Percentiles rank a stretch among this genome's conserved stretches.
Conservation (phyloP, 2,329 filamentous ascomycete genomes). For the Pseudogymnoascus sp. region DNA sequence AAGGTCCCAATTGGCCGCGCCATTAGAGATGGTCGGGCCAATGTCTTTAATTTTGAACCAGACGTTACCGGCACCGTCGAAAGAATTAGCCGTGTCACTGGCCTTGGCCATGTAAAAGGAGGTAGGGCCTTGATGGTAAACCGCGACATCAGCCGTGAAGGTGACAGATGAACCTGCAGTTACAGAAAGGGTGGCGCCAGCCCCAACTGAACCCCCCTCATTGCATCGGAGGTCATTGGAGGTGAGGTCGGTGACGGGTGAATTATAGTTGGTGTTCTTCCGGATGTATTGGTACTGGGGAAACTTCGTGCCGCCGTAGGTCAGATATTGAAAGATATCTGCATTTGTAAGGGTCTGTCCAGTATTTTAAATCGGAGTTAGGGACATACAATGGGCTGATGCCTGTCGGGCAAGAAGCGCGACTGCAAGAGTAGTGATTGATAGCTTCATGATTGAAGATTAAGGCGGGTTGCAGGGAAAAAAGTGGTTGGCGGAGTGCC, state of each 20-base stretch:
- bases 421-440: background rate
- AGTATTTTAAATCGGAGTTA: background rate
- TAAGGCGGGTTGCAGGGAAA: background rate
- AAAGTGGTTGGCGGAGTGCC: background rate
- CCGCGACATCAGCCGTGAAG: constrained; percentile 18
- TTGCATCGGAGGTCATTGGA: constrained; percentile 39
- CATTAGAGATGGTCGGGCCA: constrained; percentile 24
- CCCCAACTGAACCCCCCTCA: constrained; percentile 18
- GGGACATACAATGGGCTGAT: background rate
- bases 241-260: constrained; percentile 40
- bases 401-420: constrained; percentile 3
- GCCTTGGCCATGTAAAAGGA: constrained; percentile 33
- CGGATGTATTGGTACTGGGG: constrained; percentile 33
- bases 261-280: constrained; percentile 34
- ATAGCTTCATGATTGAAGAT: background rate
- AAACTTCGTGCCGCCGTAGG: constrained; percentile 7
- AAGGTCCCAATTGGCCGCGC: constrained; percentile 23
- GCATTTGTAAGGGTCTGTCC: background rate
- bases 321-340: constrained; percentile 13
- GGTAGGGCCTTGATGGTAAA: constrained; percentile 30
- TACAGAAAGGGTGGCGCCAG: constrained; percentile 5
- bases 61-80: constrained; percentile 30
- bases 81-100: constrained; percentile 26
- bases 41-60: constrained; percentile 33
- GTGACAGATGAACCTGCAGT: constrained; percentile 6